These are phyloP conservation scores for Macrolepiota albuminosa DNA, from an alignment of 768 basidiomycete genomes.

Conservation along the genomic window DNA sequence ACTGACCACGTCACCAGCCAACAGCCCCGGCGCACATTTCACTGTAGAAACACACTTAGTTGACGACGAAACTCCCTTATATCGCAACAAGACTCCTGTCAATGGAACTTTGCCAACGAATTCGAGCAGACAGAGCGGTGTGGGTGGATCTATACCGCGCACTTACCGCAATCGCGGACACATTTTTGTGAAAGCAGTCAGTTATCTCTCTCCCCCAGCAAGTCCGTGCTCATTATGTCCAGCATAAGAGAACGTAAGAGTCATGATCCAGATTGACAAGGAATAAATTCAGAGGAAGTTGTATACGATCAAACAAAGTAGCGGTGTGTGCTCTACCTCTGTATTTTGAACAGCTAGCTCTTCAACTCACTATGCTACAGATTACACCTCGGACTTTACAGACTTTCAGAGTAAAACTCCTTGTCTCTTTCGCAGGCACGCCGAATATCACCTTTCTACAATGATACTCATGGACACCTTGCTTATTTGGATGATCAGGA, in stretches of 20 bases:
- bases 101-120: constrained; percentile 4
- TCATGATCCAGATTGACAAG: constrained; percentile 36
- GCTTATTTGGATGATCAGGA: constrained; percentile 39
- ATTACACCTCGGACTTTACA: constrained; percentile 47
- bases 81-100: neutral
- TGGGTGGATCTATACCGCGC: constrained; percentile 10
- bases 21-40: neutral
- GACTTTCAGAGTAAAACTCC: constrained; percentile 48
- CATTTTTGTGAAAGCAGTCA: constrained; percentile 42
- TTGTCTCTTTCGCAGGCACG: neutral
- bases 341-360: neutral
- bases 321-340: constrained; percentile 28
- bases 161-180: constrained; percentile 33
- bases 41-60: constrained; percentile 4
- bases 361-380: constrained; percentile 22
- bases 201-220: constrained; percentile 12
- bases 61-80: constrained; percentile 2
- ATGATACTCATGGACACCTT: neutral
- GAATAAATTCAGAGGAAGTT: constrained; percentile 50
- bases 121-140: neutral
- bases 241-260: constrained; percentile 54
- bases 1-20: neutral
- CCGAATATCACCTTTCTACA: constrained; percentile 16
- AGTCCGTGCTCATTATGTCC: constrained; percentile 1
- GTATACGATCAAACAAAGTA: constrained; percentile 38